These are phyloP conservation scores for Lepidium africanum DNA, from an alignment of 345 rosid species.

Conservation along the genomic window DNA sequence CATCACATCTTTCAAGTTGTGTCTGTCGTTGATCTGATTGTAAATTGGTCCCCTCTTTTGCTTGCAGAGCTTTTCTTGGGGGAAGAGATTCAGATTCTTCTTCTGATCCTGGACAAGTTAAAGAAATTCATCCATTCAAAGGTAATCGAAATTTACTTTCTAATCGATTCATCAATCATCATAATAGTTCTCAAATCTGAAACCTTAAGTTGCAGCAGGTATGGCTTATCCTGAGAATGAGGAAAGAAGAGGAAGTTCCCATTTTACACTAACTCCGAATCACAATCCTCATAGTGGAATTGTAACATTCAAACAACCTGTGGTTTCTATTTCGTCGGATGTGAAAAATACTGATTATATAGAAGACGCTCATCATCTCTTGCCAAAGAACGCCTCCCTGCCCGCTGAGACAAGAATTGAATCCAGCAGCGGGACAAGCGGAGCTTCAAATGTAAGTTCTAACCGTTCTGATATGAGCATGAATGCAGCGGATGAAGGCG, in stretches of 20 bases:
- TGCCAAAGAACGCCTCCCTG: slow-evolving; percentile 39
- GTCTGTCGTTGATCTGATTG: not conserved
- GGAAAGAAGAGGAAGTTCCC: slow-evolving; percentile 29
- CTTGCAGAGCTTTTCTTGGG: slow-evolving; percentile 11
- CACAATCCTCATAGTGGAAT: slow-evolving; percentile 33
- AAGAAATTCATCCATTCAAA: slow-evolving; percentile 23
- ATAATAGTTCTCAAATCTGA: not conserved
- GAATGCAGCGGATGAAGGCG: slow-evolving; percentile 48
- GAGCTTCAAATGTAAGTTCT: slow-evolving; percentile 53
- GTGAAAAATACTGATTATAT: slow-evolving; percentile 37
- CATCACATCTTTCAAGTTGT: not conserved
- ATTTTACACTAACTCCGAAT: slow-evolving; percentile 27
- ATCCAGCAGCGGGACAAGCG: slow-evolving; percentile 47
- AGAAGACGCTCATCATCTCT: slow-evolving; percentile 23
- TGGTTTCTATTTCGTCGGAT: slow-evolving; percentile 27
- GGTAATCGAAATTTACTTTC: not conserved
- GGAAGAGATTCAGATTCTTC: slow-evolving; percentile 22
- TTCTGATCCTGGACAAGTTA: slow-evolving; percentile 22
- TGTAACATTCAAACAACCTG: slow-evolving; percentile 39
- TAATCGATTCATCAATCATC: not conserved
- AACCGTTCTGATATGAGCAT: slow-evolving; percentile 57
- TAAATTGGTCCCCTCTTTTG: not conserved
- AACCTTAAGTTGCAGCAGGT: slow-evolving; percentile 25
- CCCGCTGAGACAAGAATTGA: slow-evolving; percentile 44
- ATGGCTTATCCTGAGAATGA: slow-evolving; percentile 38